A percentile compares a stretch with the other conserved stretches of the same genome.
phyloP scores from a whole-genome alignment of 1,284 basidiomycete species.

The Heterobasidion annosum region DNA sequence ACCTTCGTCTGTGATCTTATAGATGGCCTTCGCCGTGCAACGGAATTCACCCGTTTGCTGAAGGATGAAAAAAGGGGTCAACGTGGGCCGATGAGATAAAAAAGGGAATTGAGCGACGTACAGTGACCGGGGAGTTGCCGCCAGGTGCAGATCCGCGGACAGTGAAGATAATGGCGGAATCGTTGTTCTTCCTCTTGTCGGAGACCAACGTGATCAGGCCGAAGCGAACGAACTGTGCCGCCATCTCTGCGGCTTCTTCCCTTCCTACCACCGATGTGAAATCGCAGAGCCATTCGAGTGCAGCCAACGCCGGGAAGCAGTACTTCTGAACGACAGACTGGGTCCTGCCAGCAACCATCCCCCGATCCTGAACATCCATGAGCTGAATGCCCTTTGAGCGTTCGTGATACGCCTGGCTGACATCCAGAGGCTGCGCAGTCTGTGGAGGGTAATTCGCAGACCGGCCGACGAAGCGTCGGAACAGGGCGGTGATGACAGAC shows the following conservation, averaged over 20 bases:
- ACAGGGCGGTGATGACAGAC: conserved; percentile 89
- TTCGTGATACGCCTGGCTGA: conserved; percentile 71
- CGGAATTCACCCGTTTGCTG: conserved; percentile 91
- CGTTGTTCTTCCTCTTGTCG: conserved; percentile 82
- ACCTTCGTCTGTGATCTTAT: conserved; percentile 90
- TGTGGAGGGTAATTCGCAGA: conserved; percentile 67
- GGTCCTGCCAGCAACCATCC: conserved; percentile 41
- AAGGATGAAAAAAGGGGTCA: conserved; percentile 7
- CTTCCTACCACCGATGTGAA: conserved; percentile 94
- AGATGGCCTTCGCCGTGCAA: conserved; percentile 90
- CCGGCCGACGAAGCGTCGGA: conserved; percentile 89
- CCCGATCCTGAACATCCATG: conserved; percentile 55
- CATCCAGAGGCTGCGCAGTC: conserved; percentile 42
- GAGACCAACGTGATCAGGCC: conserved; percentile 84
- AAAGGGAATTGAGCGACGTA: conserved; percentile 26
- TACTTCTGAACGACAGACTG: conserved; percentile 47
- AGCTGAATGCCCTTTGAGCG: conserved; percentile 71
- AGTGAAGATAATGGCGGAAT: conserved; percentile 83
- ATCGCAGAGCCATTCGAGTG: conserved; percentile 95
- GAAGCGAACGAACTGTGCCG: conserved; percentile 95
- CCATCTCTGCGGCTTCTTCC: conserved; percentile 96
- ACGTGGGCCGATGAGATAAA: conserved; percentile 3
- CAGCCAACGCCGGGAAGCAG: conserved; percentile 82
- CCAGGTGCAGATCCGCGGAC: conserved; percentile 75
- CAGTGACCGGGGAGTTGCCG: conserved; percentile 64